phyloP scores from a whole-genome alignment of 1,139 yeast species.

The Pichia inconspicua region DNA sequence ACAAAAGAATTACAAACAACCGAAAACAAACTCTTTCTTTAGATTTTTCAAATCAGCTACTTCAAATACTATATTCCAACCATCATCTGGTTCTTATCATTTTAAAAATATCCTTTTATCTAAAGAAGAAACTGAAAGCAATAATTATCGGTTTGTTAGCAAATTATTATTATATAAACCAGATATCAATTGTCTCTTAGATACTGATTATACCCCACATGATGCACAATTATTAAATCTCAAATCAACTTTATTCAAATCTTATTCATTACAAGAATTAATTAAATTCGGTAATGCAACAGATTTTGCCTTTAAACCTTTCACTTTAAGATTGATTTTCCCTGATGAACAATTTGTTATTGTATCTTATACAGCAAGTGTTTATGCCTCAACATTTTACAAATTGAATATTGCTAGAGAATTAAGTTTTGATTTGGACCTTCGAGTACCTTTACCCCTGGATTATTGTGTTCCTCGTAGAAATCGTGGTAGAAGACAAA shows the following conservation, averaged over 20 bases:
- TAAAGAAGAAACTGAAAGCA: neutral
- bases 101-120: conserved; percentile 1
- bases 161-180: conserved; percentile 12
- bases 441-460: conserved; percentile 18
- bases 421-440: conserved; percentile 25
- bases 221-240: conserved; percentile 11
- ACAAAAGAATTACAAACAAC: neutral
- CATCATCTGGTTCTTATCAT: neutral
- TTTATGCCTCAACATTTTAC: conserved; percentile 23
- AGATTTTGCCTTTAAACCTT: conserved; percentile 24
- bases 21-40: conserved; percentile 4
- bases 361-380: conserved; percentile 22
- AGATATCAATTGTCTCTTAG: conserved; percentile 10
- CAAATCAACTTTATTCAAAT: conserved; percentile 9
- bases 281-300: conserved; percentile 26
- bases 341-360: conserved; percentile 23
- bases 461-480: conserved; percentile 26
- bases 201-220: conserved; percentile 10
- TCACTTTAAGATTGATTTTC: conserved; percentile 25
- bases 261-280: conserved; percentile 26
- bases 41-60: conserved; percentile 9
- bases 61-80: neutral
- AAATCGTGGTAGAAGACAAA: conserved; percentile 7
- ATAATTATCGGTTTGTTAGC: conserved; percentile 6
- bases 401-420: conserved; percentile 26